phyloP scores from a whole-genome alignment of 192 early-diverging fungal species.

The Allomyces macrogynus region DNA sequence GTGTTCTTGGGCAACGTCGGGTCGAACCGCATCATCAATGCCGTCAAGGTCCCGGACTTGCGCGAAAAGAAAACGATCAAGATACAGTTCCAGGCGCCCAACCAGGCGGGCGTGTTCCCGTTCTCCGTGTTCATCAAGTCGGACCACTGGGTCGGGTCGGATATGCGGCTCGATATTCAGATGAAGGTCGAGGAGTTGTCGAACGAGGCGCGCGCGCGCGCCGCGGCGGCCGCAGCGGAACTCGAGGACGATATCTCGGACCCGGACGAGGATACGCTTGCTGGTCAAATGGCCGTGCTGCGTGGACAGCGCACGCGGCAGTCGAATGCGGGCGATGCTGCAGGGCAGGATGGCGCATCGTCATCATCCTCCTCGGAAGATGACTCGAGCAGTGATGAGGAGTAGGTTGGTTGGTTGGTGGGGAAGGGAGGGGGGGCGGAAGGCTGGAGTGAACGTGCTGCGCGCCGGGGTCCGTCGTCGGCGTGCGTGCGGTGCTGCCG shows the following conservation, averaged over 20 bases:
- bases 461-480: too few relatives aligned
- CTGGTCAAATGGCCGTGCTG: slow-evolving; percentile 85
- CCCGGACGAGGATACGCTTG: slow-evolving; percentile 86
- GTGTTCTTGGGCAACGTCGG: slow-evolving; percentile 70
- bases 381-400: background rate
- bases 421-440: too few relatives aligned
- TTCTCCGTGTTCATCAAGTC: slow-evolving; percentile 71
- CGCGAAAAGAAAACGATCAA: slow-evolving; percentile 38
- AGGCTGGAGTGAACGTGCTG: too few relatives aligned
- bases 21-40: slow-evolving; percentile 60
- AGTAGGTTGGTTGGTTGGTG: background rate
- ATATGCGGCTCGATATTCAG: slow-evolving; percentile 54
- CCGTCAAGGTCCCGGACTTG: slow-evolving; percentile 57
- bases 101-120: slow-evolving; percentile 56
- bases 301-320: slow-evolving; percentile 33
- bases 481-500: too few relatives aligned
- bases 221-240: slow-evolving; percentile 52
- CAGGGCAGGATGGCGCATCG: background rate
- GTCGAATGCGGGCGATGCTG: background rate
- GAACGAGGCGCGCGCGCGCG: slow-evolving; percentile 41
- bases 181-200: slow-evolving; percentile 21
- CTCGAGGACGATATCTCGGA: slow-evolving; percentile 87
- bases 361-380: background rate
- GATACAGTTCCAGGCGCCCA: slow-evolving; percentile 87
- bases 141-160: slow-evolving; percentile 69